Evolutionary conservation across 768 basidiomycete species (phyloP).

Genomic region (Tephrocybe sp.): DNA sequence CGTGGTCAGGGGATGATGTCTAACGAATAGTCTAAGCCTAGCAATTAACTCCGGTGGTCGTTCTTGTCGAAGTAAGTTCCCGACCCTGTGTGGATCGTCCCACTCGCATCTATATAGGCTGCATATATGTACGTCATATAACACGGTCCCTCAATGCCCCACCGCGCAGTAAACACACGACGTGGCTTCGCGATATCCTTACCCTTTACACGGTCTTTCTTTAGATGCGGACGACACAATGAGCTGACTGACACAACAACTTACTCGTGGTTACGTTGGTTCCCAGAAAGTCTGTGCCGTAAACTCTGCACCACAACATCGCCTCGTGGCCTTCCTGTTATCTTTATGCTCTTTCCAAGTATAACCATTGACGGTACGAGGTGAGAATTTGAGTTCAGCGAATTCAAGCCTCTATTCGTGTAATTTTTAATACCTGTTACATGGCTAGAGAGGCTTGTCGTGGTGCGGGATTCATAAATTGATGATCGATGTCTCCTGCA

Average conservation of each 20-base stretch:
- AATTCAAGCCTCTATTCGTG: too few species aligned
- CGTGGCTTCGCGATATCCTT: constrained; percentile 9
- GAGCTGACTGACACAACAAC: neutral
- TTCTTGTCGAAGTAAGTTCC: constrained; percentile 7
- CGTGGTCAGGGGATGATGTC: constrained; percentile 4
- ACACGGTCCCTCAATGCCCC: neutral
- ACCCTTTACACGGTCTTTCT: neutral
- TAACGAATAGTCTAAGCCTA: constrained; percentile 5
- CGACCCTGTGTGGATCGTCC: neutral
- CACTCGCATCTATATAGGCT: neutral
- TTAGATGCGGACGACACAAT: constrained; percentile 4
- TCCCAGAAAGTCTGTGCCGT: neutral
- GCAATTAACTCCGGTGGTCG: constrained; percentile 4
- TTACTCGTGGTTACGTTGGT: neutral
- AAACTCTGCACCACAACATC: constrained; percentile 1
- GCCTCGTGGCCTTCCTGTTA: constrained; percentile 6
- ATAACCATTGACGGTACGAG: neutral
- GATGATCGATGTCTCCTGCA: too few species aligned
- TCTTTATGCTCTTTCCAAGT: neutral
- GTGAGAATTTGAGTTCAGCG: neutral
- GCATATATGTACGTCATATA: neutral
- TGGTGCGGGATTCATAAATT: too few species aligned
- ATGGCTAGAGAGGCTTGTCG: too few species aligned
- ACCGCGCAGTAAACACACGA: neutral
- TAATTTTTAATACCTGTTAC: too few species aligned